These are phyloP conservation scores for Yamadazyma mexicana DNA, from an alignment of 1,139 yeast species.

Conservation along the genomic window DNA sequence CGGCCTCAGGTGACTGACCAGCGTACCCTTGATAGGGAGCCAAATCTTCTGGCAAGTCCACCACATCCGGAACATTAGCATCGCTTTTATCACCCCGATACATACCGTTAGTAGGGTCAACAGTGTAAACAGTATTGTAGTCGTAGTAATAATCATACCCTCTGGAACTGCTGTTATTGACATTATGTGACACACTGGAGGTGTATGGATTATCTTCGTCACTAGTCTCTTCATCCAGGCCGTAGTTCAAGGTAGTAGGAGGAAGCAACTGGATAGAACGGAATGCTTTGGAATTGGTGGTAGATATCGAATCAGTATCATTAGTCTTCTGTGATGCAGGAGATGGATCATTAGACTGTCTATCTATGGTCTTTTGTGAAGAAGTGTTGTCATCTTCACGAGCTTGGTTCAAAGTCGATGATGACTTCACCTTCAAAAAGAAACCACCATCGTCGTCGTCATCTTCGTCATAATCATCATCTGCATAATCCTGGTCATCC, in stretches of 20 bases:
- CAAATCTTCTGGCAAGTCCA: slow-evolving; percentile 47
- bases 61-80: slow-evolving; percentile 36
- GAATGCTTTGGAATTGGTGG: slow-evolving; percentile 27
- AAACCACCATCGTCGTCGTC: slow-evolving; percentile 71
- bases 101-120: slow-evolving; percentile 50
- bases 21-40: slow-evolving; percentile 42
- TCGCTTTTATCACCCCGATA: slow-evolving; percentile 26
- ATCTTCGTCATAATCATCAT: slow-evolving; percentile 46
- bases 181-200: slow-evolving; percentile 74
- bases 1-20: slow-evolving; percentile 28
- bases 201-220: slow-evolving; percentile 54
- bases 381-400: not conserved
- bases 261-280: slow-evolving; percentile 75
- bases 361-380: not conserved
- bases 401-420: slow-evolving; percentile 28
- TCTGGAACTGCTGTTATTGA: slow-evolving; percentile 60
- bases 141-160: slow-evolving; percentile 87
- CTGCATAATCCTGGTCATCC: slow-evolving; percentile 22
- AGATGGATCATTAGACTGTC: slow-evolving; percentile 7
- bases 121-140: slow-evolving; percentile 78
- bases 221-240: slow-evolving; percentile 70
- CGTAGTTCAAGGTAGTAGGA: slow-evolving; percentile 77
- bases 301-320: slow-evolving; percentile 30
- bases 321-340: slow-evolving; percentile 21
- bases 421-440: slow-evolving; percentile 57